A percentile compares a stretch with the other conserved stretches of the same genome.
Evolutionary conservation across 208 protist species (phyloP).

Genomic region (Sergeia podlipaevii): DNA sequence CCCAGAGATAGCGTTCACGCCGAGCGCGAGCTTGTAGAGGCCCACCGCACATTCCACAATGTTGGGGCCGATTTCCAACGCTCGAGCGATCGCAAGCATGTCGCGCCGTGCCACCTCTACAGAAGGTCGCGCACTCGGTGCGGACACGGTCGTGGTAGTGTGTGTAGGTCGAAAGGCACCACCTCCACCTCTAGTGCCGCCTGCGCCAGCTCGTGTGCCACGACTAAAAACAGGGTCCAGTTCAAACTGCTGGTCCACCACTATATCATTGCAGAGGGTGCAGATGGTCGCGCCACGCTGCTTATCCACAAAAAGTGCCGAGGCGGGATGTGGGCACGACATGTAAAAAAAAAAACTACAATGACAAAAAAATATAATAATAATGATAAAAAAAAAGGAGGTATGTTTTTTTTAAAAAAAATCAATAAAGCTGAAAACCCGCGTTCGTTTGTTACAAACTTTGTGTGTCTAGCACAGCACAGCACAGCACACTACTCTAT

Average conservation of each 20-base stretch:
- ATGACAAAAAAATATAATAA: slow-evolving; percentile 5
- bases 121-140: slow-evolving; percentile 42
- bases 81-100: slow-evolving; percentile 76
- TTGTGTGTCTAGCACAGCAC: too few relatives aligned
- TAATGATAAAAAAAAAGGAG: too few relatives aligned
- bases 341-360: slow-evolving; percentile 21
- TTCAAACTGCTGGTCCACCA: slow-evolving; percentile 72
- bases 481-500: too few relatives aligned
- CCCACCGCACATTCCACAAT: slow-evolving; percentile 74
- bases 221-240: slow-evolving; percentile 73
- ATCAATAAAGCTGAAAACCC: too few relatives aligned
- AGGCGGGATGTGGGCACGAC: slow-evolving; percentile 72
- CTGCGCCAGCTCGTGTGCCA: slow-evolving; percentile 11
- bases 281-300: slow-evolving; percentile 57
- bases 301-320: slow-evolving; percentile 61
- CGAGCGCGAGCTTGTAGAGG: slow-evolving; percentile 78
- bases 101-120: slow-evolving; percentile 75
- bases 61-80: slow-evolving; percentile 70
- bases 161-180: slow-evolving; percentile 44
- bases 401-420: too few relatives aligned
- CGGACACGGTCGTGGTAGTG: slow-evolving; percentile 4
- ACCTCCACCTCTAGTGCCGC: slow-evolving; percentile 10
- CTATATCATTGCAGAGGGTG: slow-evolving; percentile 77
- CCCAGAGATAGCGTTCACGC: slow-evolving; percentile 69
- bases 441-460: too few relatives aligned